Base-by-base conservation (phyloP, 768 basidiomycete genomes). In the Rhodotorula graminis region DNA sequence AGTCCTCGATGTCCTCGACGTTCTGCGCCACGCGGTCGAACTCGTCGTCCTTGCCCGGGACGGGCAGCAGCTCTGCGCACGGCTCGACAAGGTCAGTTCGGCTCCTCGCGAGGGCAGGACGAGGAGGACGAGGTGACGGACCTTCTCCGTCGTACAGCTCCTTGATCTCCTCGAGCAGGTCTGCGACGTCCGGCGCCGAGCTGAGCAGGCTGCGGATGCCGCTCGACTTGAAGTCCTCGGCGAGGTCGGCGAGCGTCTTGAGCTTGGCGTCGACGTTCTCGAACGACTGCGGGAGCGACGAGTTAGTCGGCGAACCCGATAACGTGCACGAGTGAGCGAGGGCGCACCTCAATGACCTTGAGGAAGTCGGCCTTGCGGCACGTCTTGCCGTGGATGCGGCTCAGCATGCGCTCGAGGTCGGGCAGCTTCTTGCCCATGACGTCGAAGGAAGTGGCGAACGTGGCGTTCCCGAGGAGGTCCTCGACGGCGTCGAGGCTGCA, bases 321-420 rank as follows among this genome's bases (percentile, higher is more conserved):
- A 11, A 11, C 23, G 37, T 14, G 0, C 40, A 42, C 6, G 25
- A 42, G n/a, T 47, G 25, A 2, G 19, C 6, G 1, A 16, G 27
- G 14, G 40, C 25, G 37, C 29, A 40, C 60, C n/a, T 16, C 10
- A 52, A 58, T 31, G 52, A 29, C 67, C 49, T 44, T 49, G 49
- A 46, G 60, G 12, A 99, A 99, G 78, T 96, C 92, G 75, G 85
- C 87, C 71, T 93, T 87, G 80, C 87, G 89, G 82, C 91, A 91
- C 69, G 88, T 90, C 80, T 90, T 92, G 21, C 94, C 94, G 79
- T 98, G 96, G 67, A 98, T 90, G 50, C 96, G 89, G 19, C 93
- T 93, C 18, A 99, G 88, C 69, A 96, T 87, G 23, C 96, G 90
- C 80, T 98, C 92, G 16, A 95, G 85, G 80, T 98, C 95, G 12